phyloP scores from a whole-genome alignment of 257 asterid species.

The Handroanthus guayacan region DNA sequence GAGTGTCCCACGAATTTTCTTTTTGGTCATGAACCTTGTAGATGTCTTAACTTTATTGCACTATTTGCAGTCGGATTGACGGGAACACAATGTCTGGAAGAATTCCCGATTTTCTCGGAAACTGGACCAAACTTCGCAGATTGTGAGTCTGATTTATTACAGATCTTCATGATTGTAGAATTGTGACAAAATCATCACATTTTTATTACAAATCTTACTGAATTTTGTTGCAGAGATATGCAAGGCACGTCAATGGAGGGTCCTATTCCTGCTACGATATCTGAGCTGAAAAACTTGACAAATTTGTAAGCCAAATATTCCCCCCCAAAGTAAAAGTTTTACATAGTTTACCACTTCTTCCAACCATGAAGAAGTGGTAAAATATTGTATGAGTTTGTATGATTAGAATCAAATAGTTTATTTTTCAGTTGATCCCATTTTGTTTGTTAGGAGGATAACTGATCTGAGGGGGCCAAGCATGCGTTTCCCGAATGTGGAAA shows the following conservation, averaged over 20 bases:
- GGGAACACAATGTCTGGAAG: constrained; percentile 71
- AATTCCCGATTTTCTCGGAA: constrained; percentile 81
- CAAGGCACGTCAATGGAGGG: constrained; percentile 86
- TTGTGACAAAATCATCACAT: neutral
- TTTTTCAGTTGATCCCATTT: neutral
- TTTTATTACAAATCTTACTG: constrained; percentile 19
- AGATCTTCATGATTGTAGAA: neutral
- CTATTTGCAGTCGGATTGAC: constrained; percentile 84
- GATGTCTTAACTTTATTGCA: constrained; percentile 7
- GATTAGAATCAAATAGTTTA: neutral
- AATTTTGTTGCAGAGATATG: constrained; percentile 63
- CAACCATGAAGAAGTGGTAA: no score
- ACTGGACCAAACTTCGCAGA: constrained; percentile 63
- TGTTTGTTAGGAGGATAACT: constrained; percentile 70
- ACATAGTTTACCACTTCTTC: neutral
- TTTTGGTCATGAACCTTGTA: no score
- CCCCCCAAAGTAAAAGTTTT: constrained; percentile 19
- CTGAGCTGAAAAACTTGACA: constrained; percentile 54
- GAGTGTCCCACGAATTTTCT: no score
- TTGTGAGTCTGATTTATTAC: constrained; percentile 58
- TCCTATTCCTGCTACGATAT: constrained; percentile 68
- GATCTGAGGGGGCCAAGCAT: constrained; percentile 59
- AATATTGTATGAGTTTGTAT: neutral
- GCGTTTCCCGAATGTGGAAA: constrained; percentile 62
- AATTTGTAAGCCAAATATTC: constrained; percentile 56